Conservation (phyloP, 768 basidiomycete species). For the Mycena floridula region DNA sequence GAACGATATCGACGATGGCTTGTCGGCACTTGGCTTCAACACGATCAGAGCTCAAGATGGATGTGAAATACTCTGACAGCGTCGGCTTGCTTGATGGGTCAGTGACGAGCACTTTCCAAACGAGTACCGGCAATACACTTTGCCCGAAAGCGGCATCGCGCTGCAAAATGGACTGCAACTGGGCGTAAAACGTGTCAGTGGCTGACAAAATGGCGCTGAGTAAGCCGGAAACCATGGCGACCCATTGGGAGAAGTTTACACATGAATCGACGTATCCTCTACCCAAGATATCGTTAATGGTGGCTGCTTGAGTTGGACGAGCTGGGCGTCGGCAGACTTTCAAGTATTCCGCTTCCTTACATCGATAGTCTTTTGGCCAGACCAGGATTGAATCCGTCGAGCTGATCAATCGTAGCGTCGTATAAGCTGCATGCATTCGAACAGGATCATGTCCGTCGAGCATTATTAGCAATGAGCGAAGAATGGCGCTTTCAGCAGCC, state of each 20-base stretch:
- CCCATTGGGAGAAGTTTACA: slow-evolving; percentile 56
- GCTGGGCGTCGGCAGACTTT: slow-evolving; percentile 35
- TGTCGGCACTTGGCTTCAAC: slow-evolving; percentile 39
- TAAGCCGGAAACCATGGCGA: slow-evolving; percentile 47
- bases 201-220: slow-evolving; percentile 53
- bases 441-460: slow-evolving; percentile 44
- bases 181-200: slow-evolving; percentile 59
- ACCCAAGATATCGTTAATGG: slow-evolving; percentile 31
- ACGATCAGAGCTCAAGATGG: slow-evolving; percentile 35
- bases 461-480: slow-evolving; percentile 50
- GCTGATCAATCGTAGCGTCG: slow-evolving; percentile 55
- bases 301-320: slow-evolving; percentile 21
- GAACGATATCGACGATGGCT: slow-evolving; percentile 66
- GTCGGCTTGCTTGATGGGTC: slow-evolving; percentile 17
- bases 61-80: slow-evolving; percentile 53
- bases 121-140: slow-evolving; percentile 65
- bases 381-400: slow-evolving; percentile 15
- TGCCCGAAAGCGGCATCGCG: slow-evolving; percentile 54
- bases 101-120: slow-evolving; percentile 56
- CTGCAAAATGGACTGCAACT: slow-evolving; percentile 53
- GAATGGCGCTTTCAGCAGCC: slow-evolving; percentile 42
- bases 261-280: slow-evolving; percentile 28
- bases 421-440: slow-evolving; percentile 53
- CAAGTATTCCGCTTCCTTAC: slow-evolving; percentile 40
- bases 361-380: slow-evolving; percentile 4